These are phyloP conservation scores for Podila epigama DNA, from an alignment of 192 early-diverging fungal genomes.

Conservation along the genomic window DNA sequence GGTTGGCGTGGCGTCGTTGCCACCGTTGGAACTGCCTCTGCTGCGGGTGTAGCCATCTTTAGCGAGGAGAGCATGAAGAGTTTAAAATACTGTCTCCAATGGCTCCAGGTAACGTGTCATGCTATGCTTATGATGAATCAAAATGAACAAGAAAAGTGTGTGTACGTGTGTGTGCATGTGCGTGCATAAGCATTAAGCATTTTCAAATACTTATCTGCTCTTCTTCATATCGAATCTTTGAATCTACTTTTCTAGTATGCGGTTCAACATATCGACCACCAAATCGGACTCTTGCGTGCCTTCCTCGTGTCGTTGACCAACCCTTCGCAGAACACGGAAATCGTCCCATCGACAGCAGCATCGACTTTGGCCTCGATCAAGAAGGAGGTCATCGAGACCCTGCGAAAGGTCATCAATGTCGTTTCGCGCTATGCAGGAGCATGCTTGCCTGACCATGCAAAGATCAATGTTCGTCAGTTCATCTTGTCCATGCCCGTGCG, in stretches of 20 bases:
- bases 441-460: slow-evolving; percentile 83
- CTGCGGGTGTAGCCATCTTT: slow-evolving; percentile 77
- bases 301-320: slow-evolving; percentile 59
- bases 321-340: slow-evolving; percentile 23
- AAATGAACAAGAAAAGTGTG: neutral
- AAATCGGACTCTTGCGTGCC: slow-evolving; percentile 67
- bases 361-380: slow-evolving; percentile 63
- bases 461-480: slow-evolving; percentile 80
- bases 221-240: neutral
- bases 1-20: slow-evolving; percentile 72
- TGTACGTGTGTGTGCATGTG: neutral
- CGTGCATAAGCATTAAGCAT: neutral
- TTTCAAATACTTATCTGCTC: neutral
- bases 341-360: slow-evolving; percentile 45
- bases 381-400: slow-evolving; percentile 84
- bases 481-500: slow-evolving; percentile 84
- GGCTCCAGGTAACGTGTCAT: slow-evolving; percentile 80
- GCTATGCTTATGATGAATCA: too few species aligned
- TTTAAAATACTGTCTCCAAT: slow-evolving; percentile 88
- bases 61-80: slow-evolving; percentile 90
- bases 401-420: slow-evolving; percentile 88
- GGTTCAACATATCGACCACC: slow-evolving; percentile 71
- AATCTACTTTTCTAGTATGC: slow-evolving; percentile 66
- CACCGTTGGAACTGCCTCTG: slow-evolving; percentile 65
- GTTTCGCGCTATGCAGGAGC: slow-evolving; percentile 86